phyloP scores from a whole-genome alignment of 805 yeast species.

The Metschnikowia koreensis region DNA sequence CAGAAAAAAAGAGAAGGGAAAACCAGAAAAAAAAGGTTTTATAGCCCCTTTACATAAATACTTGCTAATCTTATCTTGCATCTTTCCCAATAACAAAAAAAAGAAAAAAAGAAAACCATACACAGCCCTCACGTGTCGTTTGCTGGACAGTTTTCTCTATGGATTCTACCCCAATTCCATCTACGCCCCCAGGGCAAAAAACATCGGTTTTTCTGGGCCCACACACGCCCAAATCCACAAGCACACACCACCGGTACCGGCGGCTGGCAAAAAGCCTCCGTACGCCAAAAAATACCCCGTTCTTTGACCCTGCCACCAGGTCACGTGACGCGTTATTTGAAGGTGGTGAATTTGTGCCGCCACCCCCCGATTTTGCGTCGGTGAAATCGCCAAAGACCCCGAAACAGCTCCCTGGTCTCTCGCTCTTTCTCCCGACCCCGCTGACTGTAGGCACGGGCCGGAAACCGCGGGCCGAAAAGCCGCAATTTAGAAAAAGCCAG shows the following conservation, averaged over 20 bases:
- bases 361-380: neutral
- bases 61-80: too few species aligned
- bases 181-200: conserved; percentile 2
- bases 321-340: neutral
- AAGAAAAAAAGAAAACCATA: too few species aligned
- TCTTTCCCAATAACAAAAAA: too few species aligned
- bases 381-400: conserved; percentile 2
- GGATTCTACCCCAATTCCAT: neutral
- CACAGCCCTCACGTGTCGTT: neutral
- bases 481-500: neutral
- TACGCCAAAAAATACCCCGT: neutral
- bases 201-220: neutral
- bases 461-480: conserved; percentile 1
- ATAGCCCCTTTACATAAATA: too few species aligned
- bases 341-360: too few species aligned
- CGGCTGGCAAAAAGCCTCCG: neutral
- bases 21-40: too few species aligned
- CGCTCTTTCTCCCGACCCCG: conserved; percentile 16
- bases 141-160: neutral
- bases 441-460: conserved; percentile 19
- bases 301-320: neutral
- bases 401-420: neutral
- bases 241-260: neutral
- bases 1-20: too few species aligned
- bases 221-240: conserved; percentile 6